Base-by-base conservation (phyloP, 2,329 filamentous ascomycete species). In the Calonectria hawksworthii region DNA sequence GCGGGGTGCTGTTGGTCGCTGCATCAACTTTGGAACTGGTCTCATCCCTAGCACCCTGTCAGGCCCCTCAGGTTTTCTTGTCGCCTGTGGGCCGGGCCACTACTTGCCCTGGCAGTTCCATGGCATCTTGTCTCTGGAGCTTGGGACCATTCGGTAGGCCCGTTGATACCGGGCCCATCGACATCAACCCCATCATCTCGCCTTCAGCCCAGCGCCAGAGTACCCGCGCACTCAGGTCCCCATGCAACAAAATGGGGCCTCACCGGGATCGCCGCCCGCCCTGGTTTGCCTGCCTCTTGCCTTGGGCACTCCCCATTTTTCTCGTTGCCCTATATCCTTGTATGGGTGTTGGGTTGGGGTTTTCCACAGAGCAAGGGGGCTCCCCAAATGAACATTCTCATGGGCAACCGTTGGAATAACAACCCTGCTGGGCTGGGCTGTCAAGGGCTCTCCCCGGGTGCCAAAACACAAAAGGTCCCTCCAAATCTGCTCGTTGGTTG, bases 181-280 rank as follows among this genome's bases (percentile, higher is more conserved):
- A 63, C 56, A 18, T 41, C 34, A 63, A 63, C 18, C 38, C 56
- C 56, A 36, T 38, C 38, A 36, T 38, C 38, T 63, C 56, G 23
- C 32, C 23, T 63, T 41, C 56, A 63, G 56, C 56, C 56, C 56
- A 63, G 36, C 36, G 56, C 34, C 56, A 63, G 26, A 28, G 56
- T 41, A 63, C 36, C 56, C 56, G 36, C 34, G 23, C 50, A 44
- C 51, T 68, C 69, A 63, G 44, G 68, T 69, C 75, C 74, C 74
- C 69, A 36, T 47, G 69, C 71, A 69, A 67, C 72, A 73, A 77
- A 56, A 69, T 61, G 78, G 30, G 79, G 52, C 76, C 75, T 72
- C 76, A 76, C 79, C 74, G 78, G 79, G 79, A 79, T 76, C 26
- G 38, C 61, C 36, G 59, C 59, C 36, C 41, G 56, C 34, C 34